Conservation (phyloP, 805 yeast genomes). For the Jamesozyma spencerorum region DNA sequence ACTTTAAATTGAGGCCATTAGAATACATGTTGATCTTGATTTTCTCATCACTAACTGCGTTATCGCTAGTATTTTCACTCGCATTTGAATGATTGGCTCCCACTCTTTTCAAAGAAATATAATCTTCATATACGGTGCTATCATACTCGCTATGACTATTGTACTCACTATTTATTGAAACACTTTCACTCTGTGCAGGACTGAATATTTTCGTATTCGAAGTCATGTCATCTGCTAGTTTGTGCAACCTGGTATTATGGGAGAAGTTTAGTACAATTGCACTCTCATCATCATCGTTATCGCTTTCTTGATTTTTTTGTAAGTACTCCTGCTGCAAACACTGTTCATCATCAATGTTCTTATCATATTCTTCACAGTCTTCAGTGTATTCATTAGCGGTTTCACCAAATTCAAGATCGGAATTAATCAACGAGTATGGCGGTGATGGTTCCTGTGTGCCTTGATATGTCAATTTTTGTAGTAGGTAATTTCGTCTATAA, state of each 20-base stretch:
- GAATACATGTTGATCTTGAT: no score
- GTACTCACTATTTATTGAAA: slow-evolving; percentile 11
- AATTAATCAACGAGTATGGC: no score
- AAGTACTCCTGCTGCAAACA: background rate
- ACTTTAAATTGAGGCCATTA: slow-evolving; percentile 3
- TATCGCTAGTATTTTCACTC: background rate
- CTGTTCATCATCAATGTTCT: background rate
- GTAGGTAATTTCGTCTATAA: background rate
- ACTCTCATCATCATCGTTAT: slow-evolving; percentile 11
- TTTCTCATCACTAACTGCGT: no score
- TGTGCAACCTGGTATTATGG: slow-evolving; percentile 4
- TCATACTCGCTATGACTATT: slow-evolving; percentile 5
- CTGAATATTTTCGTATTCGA: slow-evolving; percentile 1
- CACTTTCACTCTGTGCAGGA: slow-evolving; percentile 8
- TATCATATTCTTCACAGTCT: background rate
- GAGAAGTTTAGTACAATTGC: slow-evolving; percentile 20
- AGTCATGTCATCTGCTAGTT: background rate
- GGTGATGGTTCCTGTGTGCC: slow-evolving; percentile 2
- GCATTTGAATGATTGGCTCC: background rate
- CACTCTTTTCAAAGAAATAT: background rate
- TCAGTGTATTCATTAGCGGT: no score
- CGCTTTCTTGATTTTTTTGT: background rate
- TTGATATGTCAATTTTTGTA: background rate
- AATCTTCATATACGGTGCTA: background rate
- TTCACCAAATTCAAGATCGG: no score